These are phyloP conservation scores for Odontarrhena argentea DNA, from an alignment of 345 rosid genomes.

Conservation along the genomic window DNA sequence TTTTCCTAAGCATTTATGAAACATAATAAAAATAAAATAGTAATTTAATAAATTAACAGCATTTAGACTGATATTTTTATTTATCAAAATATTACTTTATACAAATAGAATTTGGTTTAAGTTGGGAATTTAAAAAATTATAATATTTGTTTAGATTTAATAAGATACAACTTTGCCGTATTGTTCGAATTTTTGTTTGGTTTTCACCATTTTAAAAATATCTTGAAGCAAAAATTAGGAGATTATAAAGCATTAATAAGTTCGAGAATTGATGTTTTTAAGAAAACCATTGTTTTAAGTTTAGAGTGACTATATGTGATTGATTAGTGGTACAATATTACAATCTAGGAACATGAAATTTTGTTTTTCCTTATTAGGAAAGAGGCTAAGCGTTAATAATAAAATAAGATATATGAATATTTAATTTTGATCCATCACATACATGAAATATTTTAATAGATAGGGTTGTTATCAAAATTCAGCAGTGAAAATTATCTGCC, in stretches of 20 bases:
- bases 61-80: no score
- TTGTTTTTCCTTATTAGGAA: neutral
- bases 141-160: slow-evolving; percentile 2
- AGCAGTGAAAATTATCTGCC: neutral
- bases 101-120: no score
- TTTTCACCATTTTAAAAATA: neutral
- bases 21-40: neutral
- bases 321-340: neutral
- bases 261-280: no score
- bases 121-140: no score
- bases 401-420: no score
- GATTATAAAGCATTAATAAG: neutral
- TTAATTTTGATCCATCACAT: no score
- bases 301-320: neutral
- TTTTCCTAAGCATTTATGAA: neutral
- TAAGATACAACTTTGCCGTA: slow-evolving; percentile 1
- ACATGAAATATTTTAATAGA: no score
- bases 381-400: neutral
- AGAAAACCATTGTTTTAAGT: no score
- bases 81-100: no score
- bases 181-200: slow-evolving; percentile 1
- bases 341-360: neutral
- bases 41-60: no score
- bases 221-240: neutral
- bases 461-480: neutral